Conservation (phyloP, 768 basidiomycete species). For the Russula abietina region DNA sequence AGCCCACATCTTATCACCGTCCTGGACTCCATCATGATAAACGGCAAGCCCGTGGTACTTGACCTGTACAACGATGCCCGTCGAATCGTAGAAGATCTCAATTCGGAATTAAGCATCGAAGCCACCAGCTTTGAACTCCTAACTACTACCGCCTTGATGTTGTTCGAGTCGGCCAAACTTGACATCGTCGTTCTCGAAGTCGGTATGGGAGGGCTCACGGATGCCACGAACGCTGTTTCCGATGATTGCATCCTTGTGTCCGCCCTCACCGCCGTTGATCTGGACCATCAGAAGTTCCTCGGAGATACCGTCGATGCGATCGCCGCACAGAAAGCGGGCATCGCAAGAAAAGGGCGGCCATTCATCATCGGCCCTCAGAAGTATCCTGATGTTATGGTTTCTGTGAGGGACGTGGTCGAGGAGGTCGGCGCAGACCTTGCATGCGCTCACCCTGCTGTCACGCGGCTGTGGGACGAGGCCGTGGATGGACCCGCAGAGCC, state of each 20-base stretch:
- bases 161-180: slow-evolving; percentile 64
- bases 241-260: slow-evolving; percentile 63
- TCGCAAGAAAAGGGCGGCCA: slow-evolving; percentile 55
- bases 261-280: slow-evolving; percentile 79
- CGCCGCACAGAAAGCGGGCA: slow-evolving; percentile 76
- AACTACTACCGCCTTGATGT: slow-evolving; percentile 68
- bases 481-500: slow-evolving; percentile 33
- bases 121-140: slow-evolving; percentile 81
- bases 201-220: slow-evolving; percentile 87
- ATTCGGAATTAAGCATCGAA: slow-evolving; percentile 39
- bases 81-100: slow-evolving; percentile 42
- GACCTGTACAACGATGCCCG: slow-evolving; percentile 45
- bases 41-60: slow-evolving; percentile 46
- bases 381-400: slow-evolving; percentile 42
- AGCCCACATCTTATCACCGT: slow-evolving; percentile 82
- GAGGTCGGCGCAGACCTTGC: slow-evolving; percentile 37
- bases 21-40: slow-evolving; percentile 69
- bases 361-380: slow-evolving; percentile 65
- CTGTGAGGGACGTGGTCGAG: slow-evolving; percentile 41
- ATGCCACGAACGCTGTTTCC: slow-evolving; percentile 89
- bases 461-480: slow-evolving; percentile 33
- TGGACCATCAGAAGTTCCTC: slow-evolving; percentile 91
- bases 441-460: slow-evolving; percentile 31
- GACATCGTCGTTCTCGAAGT: slow-evolving; percentile 89
- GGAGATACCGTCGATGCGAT: slow-evolving; percentile 72